Percentiles rank a stretch among this genome's conserved stretches.
Conservation (phyloP, 169 alveolate genomes). For the Plasmodium falciparum region DNA sequence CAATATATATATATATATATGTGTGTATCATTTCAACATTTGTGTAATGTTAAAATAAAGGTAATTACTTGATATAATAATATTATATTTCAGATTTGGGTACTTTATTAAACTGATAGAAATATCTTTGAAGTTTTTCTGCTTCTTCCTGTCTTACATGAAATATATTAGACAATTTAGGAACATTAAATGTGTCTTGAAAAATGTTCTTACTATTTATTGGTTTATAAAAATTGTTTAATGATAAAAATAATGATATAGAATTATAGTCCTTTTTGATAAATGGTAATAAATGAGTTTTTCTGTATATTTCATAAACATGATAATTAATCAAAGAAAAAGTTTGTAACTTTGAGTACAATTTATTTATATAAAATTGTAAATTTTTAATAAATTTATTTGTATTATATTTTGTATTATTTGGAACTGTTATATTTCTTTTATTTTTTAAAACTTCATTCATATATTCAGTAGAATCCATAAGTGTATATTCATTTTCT, state of each 20-base stretch:
- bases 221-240: constrained; percentile 68
- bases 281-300: constrained; percentile 57
- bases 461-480: constrained; percentile 42
- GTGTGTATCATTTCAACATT: no score
- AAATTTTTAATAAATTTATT: constrained; percentile 15
- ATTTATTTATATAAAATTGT: constrained; percentile 11
- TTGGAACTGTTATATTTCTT: neutral
- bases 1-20: no score
- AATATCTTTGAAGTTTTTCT: constrained; percentile 68
- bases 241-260: constrained; percentile 43
- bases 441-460: constrained; percentile 19
- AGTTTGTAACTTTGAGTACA: constrained; percentile 25
- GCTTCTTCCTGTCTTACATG: constrained; percentile 76
- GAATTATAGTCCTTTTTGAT: constrained; percentile 31
- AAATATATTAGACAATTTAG: constrained; percentile 64
- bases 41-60: no score
- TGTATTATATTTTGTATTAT: neutral
- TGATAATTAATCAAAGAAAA: constrained; percentile 19
- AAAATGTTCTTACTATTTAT: constrained; percentile 19
- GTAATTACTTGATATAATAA: no score
- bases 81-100: constrained; percentile 35
- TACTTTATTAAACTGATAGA: constrained; percentile 70
- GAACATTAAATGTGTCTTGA: constrained; percentile 31
- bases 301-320: constrained; percentile 71
- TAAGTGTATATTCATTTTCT: constrained; percentile 71